Percentiles rank a stretch among this genome's conserved stretches.
phyloP scores from a whole-genome alignment of 2,329 filamentous ascomycete genomes.

The Fusarium irregulare region DNA sequence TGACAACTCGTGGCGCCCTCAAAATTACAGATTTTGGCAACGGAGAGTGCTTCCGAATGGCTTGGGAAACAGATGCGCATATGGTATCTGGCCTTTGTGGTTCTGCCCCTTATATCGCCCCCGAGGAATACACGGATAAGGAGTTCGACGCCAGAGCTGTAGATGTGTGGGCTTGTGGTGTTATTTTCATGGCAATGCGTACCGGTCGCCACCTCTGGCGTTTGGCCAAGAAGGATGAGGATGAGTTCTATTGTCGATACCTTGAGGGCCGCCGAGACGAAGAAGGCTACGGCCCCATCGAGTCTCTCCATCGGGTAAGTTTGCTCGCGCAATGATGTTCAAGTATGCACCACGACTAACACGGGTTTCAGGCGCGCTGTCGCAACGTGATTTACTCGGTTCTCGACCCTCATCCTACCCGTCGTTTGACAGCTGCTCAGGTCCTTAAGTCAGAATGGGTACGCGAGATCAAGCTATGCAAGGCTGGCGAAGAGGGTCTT shows the following conservation, averaged over 20 bases:
- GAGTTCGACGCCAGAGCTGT: constrained; percentile 98
- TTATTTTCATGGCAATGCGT: constrained; percentile 99
- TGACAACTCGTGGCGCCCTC: constrained; percentile 90
- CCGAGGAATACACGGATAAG: constrained; percentile 93
- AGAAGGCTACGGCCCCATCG: constrained; percentile 95
- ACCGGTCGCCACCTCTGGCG: constrained; percentile 96
- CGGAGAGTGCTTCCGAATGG: constrained; percentile 99
- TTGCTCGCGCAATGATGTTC: background rate
- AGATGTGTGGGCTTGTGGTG: constrained; percentile 97
- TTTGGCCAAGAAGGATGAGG: constrained; percentile 95
- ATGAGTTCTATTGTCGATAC: constrained; percentile 96
- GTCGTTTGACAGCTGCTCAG: constrained; percentile 94
- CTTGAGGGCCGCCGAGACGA: constrained; percentile 93
- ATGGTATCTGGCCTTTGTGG: constrained; percentile 98
- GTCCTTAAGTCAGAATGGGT: constrained; percentile 99
- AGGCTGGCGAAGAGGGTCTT: constrained; percentile 94
- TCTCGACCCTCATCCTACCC: constrained; percentile 90
- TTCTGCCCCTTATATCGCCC: constrained; percentile 95
- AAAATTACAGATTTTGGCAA: constrained; percentile 99
- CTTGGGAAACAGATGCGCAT: constrained; percentile 97
- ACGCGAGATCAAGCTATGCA: constrained; percentile 96
- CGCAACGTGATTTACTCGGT: constrained; percentile 99
- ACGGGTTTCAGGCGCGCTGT: constrained; percentile 79
- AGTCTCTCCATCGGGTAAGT: constrained; percentile 92
- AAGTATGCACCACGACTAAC: constrained; percentile 22